Evolutionary conservation across 2,329 filamentous ascomycete species (phyloP).

Genomic region (Cladobotryum protrusum): DNA sequence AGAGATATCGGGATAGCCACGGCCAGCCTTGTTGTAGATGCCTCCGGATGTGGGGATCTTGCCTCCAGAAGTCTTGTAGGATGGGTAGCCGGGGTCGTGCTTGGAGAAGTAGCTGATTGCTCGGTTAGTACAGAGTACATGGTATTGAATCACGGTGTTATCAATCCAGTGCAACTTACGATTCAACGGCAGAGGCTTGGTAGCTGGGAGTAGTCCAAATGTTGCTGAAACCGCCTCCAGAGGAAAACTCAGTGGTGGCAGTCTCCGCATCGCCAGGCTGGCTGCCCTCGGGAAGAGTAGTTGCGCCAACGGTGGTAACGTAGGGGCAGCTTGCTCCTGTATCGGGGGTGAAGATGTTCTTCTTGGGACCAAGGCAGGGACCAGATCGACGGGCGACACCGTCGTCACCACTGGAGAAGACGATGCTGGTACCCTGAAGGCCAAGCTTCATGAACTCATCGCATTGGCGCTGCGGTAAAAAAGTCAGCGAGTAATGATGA

Average conservation of each 20-base stretch:
- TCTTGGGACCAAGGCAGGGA: slow-evolving; percentile 19
- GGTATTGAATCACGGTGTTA: too few relatives aligned
- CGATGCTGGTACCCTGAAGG: slow-evolving; percentile 43
- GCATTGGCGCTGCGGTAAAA: slow-evolving; percentile 38
- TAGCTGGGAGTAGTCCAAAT: slow-evolving; percentile 42
- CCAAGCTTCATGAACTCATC: slow-evolving; percentile 52
- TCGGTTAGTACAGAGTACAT: neutral
- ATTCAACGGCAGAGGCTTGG: slow-evolving; percentile 29
- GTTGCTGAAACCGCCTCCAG: slow-evolving; percentile 45
- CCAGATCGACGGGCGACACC: slow-evolving; percentile 15
- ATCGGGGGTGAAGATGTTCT: slow-evolving; percentile 40
- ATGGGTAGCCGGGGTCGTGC: slow-evolving; percentile 12
- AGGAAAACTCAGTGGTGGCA: slow-evolving; percentile 32
- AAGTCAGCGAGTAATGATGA: neutral
- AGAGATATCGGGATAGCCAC: slow-evolving; percentile 43
- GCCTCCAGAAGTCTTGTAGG: slow-evolving; percentile 15
- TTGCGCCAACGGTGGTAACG: slow-evolving; percentile 45
- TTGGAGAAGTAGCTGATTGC: slow-evolving; percentile 10
- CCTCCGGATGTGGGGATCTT: slow-evolving; percentile 12
- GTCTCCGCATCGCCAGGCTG: slow-evolving; percentile 11
- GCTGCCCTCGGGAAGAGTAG: slow-evolving; percentile 23
- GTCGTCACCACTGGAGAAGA: slow-evolving; percentile 32
- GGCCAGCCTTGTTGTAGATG: slow-evolving; percentile 40
- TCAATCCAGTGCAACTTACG: slow-evolving; percentile 1
- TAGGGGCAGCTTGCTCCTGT: slow-evolving; percentile 45